phyloP scores from a whole-genome alignment of 345 rosid genomes.

The Corymbia maculata region DNA sequence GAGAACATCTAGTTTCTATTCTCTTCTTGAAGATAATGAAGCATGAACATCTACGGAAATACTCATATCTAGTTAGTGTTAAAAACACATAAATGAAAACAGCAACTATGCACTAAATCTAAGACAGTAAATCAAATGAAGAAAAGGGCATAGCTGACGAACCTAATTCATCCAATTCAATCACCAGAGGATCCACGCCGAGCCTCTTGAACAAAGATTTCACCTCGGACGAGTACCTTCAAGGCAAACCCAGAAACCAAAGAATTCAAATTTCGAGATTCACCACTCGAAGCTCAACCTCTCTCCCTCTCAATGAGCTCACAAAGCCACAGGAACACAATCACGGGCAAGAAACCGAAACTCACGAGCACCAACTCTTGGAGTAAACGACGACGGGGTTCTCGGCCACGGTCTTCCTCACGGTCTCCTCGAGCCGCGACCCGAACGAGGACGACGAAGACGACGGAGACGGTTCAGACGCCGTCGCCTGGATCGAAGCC shows the following conservation, averaged over 20 bases:
- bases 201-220: constrained; percentile 69
- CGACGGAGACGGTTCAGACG: constrained; percentile 4
- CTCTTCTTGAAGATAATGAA: neutral
- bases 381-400: constrained; percentile 91
- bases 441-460: constrained; percentile 47
- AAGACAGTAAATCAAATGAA: neutral
- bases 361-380: constrained; percentile 95
- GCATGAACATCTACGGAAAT: neutral
- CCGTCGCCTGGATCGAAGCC: constrained; percentile 39
- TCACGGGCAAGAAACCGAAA: neutral
- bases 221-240: constrained; percentile 92
- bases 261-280: neutral
- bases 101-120: neutral
- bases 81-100: neutral
- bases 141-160: constrained; percentile 1
- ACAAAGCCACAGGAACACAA: neutral
- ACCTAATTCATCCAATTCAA: constrained; percentile 95
- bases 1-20: neutral
- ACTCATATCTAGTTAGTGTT: neutral
- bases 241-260: neutral
- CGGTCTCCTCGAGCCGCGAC: constrained; percentile 68
- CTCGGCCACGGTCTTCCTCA: constrained; percentile 58
- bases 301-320: neutral
- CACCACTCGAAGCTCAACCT: neutral
- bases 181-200: constrained; percentile 64